Evolutionary conservation across 1,284 basidiomycete species (phyloP).

Genomic region (Puccinia hordei): DNA sequence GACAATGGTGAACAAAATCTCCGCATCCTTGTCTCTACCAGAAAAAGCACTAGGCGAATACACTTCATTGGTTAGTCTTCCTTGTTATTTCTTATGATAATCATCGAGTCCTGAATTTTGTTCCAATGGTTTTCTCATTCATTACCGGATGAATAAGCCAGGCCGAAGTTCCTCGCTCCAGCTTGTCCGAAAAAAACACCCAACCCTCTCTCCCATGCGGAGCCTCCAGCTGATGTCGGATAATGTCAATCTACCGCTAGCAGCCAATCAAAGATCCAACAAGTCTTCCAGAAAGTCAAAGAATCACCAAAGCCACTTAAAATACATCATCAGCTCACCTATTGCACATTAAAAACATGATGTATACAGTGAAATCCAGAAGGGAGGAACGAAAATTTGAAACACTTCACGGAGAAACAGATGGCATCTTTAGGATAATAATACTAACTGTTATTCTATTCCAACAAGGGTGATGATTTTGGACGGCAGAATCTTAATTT

Average conservation of each 20-base stretch:
- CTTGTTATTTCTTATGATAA: neutral
- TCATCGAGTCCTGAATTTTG: neutral
- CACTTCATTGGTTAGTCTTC: neutral
- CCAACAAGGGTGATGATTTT: neutral
- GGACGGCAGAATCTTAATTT: slow-evolving; percentile 6
- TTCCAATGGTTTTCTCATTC: neutral
- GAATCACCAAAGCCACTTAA: slow-evolving; percentile 14
- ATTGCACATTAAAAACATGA: neutral
- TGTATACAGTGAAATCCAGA: neutral
- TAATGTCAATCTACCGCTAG: neutral
- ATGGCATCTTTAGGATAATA: neutral
- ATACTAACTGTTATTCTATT: neutral
- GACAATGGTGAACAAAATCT: slow-evolving; percentile 17
- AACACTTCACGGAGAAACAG: neutral
- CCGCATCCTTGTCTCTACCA: slow-evolving; percentile 16
- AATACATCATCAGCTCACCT: slow-evolving; percentile 29
- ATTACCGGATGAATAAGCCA: neutral
- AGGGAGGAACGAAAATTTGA: too few species aligned
- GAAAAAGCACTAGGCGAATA: slow-evolving; percentile 27
- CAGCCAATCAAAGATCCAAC: neutral
- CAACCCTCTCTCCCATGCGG: slow-evolving; percentile 2
- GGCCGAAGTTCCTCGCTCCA: slow-evolving; percentile 6
- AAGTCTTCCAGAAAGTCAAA: slow-evolving; percentile 19
- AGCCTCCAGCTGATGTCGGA: slow-evolving; percentile 15
- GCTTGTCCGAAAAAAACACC: slow-evolving; percentile 12